Conservation (phyloP, 116 monocot species). For the Phalaenopsis hybrid region DNA sequence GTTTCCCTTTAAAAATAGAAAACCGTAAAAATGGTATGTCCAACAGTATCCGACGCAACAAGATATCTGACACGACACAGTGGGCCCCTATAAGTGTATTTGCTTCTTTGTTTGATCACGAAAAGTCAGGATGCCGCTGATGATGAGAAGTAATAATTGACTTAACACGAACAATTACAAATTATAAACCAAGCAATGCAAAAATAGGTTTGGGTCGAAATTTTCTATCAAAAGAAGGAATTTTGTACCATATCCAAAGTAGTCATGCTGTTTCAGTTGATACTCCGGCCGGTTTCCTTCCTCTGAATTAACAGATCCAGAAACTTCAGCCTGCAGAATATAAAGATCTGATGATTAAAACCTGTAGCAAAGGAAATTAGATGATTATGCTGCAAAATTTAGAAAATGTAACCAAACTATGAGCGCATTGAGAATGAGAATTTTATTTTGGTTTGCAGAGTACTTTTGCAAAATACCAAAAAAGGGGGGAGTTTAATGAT, state of each 20-base stretch:
- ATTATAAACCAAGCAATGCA: not conserved
- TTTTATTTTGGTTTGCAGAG: not conserved
- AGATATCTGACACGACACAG: not conserved
- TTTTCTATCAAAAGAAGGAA: not conserved
- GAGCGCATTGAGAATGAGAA: not conserved
- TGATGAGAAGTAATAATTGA: not conserved
- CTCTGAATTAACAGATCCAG: constrained; percentile 39
- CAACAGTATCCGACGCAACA: not conserved
- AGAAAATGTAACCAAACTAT: not conserved
- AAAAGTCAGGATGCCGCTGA: not conserved
- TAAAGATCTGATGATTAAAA: not conserved
- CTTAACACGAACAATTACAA: not conserved
- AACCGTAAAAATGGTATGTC: not conserved
- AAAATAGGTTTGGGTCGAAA: not conserved
- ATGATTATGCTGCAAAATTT: not conserved
- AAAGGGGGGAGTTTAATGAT: not conserved
- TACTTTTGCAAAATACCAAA: not conserved
- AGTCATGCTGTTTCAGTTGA: constrained; percentile 71
- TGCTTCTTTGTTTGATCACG: not conserved
- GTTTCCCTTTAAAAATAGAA: too few relatives aligned
- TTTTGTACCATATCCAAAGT: constrained; percentile 79
- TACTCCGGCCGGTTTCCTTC: constrained; percentile 56
- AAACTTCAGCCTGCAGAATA: constrained; percentile 79
- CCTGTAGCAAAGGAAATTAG: not conserved
- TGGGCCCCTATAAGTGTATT: too few relatives aligned